Conservation (phyloP, 495 filamentous ascomycete genomes). For the Mycothermus thermophilus region DNA sequence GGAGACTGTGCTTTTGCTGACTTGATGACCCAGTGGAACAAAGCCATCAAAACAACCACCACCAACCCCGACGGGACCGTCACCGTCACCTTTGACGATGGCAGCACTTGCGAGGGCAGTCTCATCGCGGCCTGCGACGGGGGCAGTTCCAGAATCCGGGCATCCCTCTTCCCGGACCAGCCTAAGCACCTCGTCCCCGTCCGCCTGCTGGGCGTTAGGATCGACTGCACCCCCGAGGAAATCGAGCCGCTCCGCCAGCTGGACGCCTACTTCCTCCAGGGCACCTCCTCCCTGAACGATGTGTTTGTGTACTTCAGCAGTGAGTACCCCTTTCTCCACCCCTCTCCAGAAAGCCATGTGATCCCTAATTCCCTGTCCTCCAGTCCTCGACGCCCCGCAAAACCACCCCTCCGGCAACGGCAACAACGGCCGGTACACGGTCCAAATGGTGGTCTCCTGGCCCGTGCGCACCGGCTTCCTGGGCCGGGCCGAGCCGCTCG, state of each 20-base stretch:
- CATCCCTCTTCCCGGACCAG: slow-evolving; percentile 12
- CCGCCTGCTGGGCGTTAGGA: slow-evolving; percentile 17
- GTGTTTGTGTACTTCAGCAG: slow-evolving; percentile 31
- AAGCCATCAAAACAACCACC: slow-evolving; percentile 9
- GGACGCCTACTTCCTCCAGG: slow-evolving; percentile 49
- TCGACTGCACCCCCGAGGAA: slow-evolving; percentile 16
- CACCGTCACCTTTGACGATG: slow-evolving; percentile 19
- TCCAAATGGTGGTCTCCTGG: slow-evolving; percentile 43
- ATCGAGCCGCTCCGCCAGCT: slow-evolving; percentile 23
- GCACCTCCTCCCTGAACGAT: slow-evolving; percentile 40
- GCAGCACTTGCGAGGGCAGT: slow-evolving; percentile 11
- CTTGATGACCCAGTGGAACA: slow-evolving; percentile 14
- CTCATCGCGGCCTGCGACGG: slow-evolving; percentile 23
- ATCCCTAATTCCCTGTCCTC: no score
- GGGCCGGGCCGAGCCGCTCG: slow-evolving; percentile 9
- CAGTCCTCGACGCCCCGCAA: slow-evolving; percentile 24
- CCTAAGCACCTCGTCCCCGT: slow-evolving; percentile 15
- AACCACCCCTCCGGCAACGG: no score
- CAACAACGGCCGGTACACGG: slow-evolving; percentile 14
- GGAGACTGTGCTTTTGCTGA: neutral
- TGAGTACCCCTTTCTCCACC: slow-evolving; percentile 14
- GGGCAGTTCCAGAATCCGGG: slow-evolving; percentile 15
- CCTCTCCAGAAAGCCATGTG: no score
- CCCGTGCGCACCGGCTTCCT: slow-evolving; percentile 22
- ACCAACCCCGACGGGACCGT: slow-evolving; percentile 9